Base-by-base conservation (phyloP, 352 stramenopile species). In the Plasmopara muralis region DNA sequence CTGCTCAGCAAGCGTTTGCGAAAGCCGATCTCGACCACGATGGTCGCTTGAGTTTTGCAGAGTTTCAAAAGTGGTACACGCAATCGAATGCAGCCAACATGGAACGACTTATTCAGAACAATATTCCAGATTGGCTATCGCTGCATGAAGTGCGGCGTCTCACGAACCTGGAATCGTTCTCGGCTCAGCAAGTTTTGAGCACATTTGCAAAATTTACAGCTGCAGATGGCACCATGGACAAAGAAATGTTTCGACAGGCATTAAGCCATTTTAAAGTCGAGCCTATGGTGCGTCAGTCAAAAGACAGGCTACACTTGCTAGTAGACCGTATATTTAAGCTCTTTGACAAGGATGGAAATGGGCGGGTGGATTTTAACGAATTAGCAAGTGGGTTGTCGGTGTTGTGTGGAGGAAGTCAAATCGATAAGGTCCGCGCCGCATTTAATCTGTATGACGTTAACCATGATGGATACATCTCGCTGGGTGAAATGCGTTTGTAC, bases 371-470 rank as follows among this genome's bases (percentile, higher is more conserved):
- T 56, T 85, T 88, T 52, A 77, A 74, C 40, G 85, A 96, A 48
- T 64, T 96, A 9, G 76, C 69, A 18, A 86, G 75, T 33, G 85
- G 85, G 0, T 57, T 96, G 9, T 91, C 81, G 1, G 69, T 95
- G 47, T 59, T 94, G 2, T 93, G 83, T 45, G 72, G 82, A 14
- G 83, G 79, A 14, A 77, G 50, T 9, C 62, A 82, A 39, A 69
- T 69, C 0, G 82, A 95, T 39, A 90, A 93, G 47, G 77, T 92
- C 8, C 73, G 70, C n/a, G 65, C 82, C 3, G 83, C 85, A 3
- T 96, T 96, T 43, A 83, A 77, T 25, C 59, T 96, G 25, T 95
- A 94, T 57, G 85, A 95, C 51, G 66, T 92, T 29, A 93, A 96
- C 59, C 74, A 86, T 34, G 84, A 95, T 49, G 87, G 84, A 9